Evolutionary conservation across 345 rosid genomes (phyloP).

Genomic region (Eutrema yunnanense): DNA sequence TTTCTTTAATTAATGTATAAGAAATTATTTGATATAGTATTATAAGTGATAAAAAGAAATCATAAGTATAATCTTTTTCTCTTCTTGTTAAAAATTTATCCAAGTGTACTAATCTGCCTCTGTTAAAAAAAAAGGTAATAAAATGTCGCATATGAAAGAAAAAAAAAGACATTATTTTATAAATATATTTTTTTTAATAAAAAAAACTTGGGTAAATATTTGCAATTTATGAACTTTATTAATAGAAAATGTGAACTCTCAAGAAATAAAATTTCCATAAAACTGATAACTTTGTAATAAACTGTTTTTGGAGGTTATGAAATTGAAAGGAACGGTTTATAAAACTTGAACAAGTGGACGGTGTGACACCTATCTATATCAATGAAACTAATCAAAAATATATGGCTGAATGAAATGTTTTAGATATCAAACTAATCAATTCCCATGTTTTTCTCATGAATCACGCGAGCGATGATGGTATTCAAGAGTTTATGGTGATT

Average conservation of each 20-base stretch:
- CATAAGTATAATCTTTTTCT: no score
- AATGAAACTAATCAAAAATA: background rate
- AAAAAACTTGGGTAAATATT: no score
- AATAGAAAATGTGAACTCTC: no score
- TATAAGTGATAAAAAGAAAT: background rate
- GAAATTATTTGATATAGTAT: background rate
- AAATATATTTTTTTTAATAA: no score
- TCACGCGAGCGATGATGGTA: slow-evolving; percentile 26
- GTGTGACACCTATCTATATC: background rate
- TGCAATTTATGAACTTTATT: no score
- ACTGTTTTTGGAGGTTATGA: background rate
- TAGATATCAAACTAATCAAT: background rate
- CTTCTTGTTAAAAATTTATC: no score
- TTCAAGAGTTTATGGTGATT: slow-evolving; percentile 15
- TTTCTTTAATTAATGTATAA: background rate
- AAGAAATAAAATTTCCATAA: no score
- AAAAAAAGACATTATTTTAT: no score
- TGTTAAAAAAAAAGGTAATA: no score
- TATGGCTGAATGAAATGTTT: background rate
- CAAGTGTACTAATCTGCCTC: no score
- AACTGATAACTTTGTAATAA: background rate
- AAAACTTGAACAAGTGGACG: background rate
- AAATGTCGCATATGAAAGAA: no score
- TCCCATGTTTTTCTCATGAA: slow-evolving; percentile 1
- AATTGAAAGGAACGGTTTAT: background rate